Base-by-base conservation (phyloP, 139 green algal species). In the Auxenochlorella pyrenoidosa region DNA sequence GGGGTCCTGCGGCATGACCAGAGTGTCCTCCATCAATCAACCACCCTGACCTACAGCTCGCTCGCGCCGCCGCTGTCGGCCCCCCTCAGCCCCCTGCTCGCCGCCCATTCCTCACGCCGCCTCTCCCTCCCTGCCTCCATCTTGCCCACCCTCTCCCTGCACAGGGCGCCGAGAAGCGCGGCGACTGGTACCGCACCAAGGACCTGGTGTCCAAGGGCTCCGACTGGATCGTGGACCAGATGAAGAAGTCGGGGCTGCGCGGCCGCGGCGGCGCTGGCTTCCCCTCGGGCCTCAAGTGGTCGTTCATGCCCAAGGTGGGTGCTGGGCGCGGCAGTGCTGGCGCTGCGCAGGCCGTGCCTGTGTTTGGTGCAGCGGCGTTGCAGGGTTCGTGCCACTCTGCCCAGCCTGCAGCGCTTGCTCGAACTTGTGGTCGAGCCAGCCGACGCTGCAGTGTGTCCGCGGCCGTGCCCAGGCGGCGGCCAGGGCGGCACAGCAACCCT, bases 191-290 rank as follows among this genome's bases (percentile, higher is more conserved):
- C 88, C 86, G 94, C 54, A 99, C 97, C 44, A 99, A 99, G 92
- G 95, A 98, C 47, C 87, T 98, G 6, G 80, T 98, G 5, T 0
- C 75, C 34, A 87, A 84, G 91, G 97, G 97, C 47, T 78, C 91
- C n/a, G 97, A 99, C 90, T 99, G 97, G 97, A 99, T 99, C 85
- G 92, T 99, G 12, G 94, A 96, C 75, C 94, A 99, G 91, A 98
- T 99, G 88, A 99, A 99, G 94, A 96, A 97, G 90, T 97, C 92
- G 32, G 97, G 97, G 2, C 93, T 99, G 75, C 93, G 97, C 6
- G 97, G 97, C 13, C 95, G 97, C 44, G 97, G 97, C n/a, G 97
- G 97, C 68, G 97, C 97, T 19, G 97, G 97, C 60, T 99, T 99
- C 84, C 96, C 96, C 24, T 98, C 96, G 0, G 97, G 97, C 38